A percentile compares a stretch with the other conserved stretches of the same genome.
Conservation (phyloP, 2,329 filamentous ascomycete species). For the Calonectria pseudoreteaudii region DNA sequence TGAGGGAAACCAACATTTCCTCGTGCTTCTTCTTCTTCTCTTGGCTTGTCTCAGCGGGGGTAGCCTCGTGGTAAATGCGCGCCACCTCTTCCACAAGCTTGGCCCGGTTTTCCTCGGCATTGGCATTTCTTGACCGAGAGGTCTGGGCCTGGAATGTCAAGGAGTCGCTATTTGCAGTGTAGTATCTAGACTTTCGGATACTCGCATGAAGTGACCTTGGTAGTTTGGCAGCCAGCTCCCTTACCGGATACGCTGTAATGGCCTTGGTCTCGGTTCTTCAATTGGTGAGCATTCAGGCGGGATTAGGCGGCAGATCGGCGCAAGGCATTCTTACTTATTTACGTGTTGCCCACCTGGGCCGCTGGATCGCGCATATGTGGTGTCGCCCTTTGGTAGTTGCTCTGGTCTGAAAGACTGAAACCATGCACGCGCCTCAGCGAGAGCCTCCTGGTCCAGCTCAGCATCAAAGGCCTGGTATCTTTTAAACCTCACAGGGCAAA, state of each 20-base stretch:
- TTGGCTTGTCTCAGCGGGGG: slow-evolving; percentile 59
- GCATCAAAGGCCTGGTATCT: slow-evolving; percentile 63
- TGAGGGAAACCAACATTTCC: slow-evolving; percentile 53
- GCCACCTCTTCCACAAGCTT: slow-evolving; percentile 63
- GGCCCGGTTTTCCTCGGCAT: slow-evolving; percentile 63
- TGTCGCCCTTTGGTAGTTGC: slow-evolving; percentile 63
- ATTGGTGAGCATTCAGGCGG: slow-evolving; percentile 52
- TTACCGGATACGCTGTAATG: slow-evolving; percentile 63
- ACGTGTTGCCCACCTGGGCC: slow-evolving; percentile 72
- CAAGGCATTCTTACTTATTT: slow-evolving; percentile 63
- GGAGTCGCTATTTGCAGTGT: slow-evolving; percentile 62
- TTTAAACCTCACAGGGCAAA: slow-evolving; percentile 41
- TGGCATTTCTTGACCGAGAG: slow-evolving; percentile 63
- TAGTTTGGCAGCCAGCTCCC: slow-evolving; percentile 58
- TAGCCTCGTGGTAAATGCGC: slow-evolving; percentile 58
- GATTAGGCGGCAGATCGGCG: slow-evolving; percentile 52
- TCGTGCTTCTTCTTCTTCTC: slow-evolving; percentile 63
- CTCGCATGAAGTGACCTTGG: slow-evolving; percentile 60
- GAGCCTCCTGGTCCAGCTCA: slow-evolving; percentile 60
- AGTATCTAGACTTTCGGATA: slow-evolving; percentile 67
- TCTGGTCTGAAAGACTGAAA: slow-evolving; percentile 56
- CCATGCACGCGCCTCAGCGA: slow-evolving; percentile 66
- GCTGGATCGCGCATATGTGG: slow-evolving; percentile 68
- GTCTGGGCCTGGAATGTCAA: slow-evolving; percentile 68
- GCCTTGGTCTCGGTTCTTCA: slow-evolving; percentile 71